Evolutionary conservation across 75 land plant species (phyloP).

Genomic region (Azolla pinnata): DNA sequence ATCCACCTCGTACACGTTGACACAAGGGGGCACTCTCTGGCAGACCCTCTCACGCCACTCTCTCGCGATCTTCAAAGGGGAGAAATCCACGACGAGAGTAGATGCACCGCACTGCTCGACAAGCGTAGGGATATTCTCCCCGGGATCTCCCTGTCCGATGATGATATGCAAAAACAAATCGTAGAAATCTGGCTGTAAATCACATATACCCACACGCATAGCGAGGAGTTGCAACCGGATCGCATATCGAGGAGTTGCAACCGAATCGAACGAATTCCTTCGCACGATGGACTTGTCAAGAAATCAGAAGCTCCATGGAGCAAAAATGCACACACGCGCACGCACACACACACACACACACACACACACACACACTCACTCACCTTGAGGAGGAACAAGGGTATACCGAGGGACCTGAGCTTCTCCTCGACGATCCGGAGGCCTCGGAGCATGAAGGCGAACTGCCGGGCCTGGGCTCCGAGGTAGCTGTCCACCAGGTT

Average conservation of each 20-base stretch:
- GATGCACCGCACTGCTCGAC: constrained; percentile 51
- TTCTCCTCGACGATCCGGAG: constrained; percentile 34
- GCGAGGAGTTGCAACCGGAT: too few relatives aligned
- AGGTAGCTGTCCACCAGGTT: constrained; percentile 63
- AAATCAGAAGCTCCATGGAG: too few relatives aligned
- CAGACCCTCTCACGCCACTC: constrained; percentile 51
- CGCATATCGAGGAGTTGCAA: too few relatives aligned
- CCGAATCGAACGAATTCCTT: too few relatives aligned
- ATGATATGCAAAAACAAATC: too few relatives aligned
- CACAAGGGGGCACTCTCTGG: constrained; percentile 27
- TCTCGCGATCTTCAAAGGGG: constrained; percentile 59
- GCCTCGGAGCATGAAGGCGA: constrained; percentile 86
- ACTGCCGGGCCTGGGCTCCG: constrained; percentile 74
- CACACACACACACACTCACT: too few relatives aligned
- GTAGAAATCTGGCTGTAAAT: too few relatives aligned
- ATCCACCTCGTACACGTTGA: constrained; percentile 78
- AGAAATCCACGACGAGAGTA: constrained; percentile 71
- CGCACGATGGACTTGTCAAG: too few relatives aligned
- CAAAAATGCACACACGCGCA: too few relatives aligned
- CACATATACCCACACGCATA: too few relatives aligned
- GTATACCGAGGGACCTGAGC: constrained; percentile 39
- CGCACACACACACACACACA: too few relatives aligned
- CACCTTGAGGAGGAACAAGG: constrained; percentile 74
- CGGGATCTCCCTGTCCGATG: constrained; percentile 85
- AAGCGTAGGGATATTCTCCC: constrained; percentile 59